These are phyloP conservation scores for Pyrenula aspistea DNA, from an alignment of 495 filamentous ascomycete genomes.

Conservation along the genomic window DNA sequence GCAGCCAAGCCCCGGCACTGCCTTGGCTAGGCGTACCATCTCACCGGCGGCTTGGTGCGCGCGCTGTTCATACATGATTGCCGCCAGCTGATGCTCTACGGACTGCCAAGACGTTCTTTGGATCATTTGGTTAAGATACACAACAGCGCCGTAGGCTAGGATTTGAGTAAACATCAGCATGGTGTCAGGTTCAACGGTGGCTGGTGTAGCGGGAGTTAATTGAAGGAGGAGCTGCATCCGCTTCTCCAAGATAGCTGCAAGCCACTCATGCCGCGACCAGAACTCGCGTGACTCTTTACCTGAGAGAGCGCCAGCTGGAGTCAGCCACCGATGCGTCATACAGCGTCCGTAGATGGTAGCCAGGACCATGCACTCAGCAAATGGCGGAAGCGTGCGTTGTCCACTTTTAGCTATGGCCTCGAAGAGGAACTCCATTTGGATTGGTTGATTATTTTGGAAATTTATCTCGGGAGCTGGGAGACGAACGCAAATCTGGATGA, in stretches of 20 bases:
- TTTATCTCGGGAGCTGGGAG: conserved; percentile 35
- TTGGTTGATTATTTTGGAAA: conserved; percentile 37
- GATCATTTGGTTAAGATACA: conserved; percentile 25
- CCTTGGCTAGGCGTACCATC: background rate
- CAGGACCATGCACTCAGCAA: conserved; percentile 36
- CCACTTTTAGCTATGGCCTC: conserved; percentile 27
- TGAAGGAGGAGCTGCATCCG: conserved; percentile 21
- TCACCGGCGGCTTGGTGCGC: background rate
- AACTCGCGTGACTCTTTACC: background rate
- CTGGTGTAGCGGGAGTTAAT: conserved; percentile 18
- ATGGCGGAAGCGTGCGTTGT: conserved; percentile 22
- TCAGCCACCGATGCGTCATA: conserved; percentile 29
- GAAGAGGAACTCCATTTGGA: conserved; percentile 26
- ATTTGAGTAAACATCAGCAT: conserved; percentile 31
- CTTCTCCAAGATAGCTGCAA: conserved; percentile 27
- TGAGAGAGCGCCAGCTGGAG: conserved; percentile 8
- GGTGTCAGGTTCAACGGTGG: conserved; percentile 22
- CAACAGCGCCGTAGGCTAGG: conserved; percentile 28
- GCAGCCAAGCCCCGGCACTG: background rate
- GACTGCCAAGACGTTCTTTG: conserved; percentile 2
- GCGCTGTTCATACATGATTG: background rate
- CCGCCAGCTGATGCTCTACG: background rate
- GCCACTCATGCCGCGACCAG: conserved; percentile 30
- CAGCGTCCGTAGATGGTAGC: conserved; percentile 34
- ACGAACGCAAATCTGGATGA: conserved; percentile 14